Base-by-base conservation (phyloP, 1,284 basidiomycete species). In the Porogramme epimiltina region DNA sequence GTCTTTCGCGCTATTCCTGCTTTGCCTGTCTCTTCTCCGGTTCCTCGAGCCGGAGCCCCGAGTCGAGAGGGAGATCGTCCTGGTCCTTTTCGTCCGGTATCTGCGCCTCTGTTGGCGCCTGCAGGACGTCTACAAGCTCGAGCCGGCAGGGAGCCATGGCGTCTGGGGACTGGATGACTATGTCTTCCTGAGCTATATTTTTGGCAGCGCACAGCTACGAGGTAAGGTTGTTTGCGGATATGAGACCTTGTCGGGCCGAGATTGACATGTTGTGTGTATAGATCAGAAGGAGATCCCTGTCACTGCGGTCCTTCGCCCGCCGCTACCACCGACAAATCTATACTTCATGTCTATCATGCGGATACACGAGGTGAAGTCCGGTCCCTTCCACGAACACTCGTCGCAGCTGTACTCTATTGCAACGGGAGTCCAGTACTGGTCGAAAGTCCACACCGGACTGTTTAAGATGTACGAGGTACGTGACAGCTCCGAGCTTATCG, bases 81-180 rank as follows among this genome's bases (percentile, higher is more conserved):
- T 92, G n/a, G 65, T 66, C 18, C 72, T 92, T 18, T 90, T 91
- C 59, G 69, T 82, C 48, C 80, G 89, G 22, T 99, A 98, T 66
- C 73, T 96, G 41, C 78, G 81, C 36, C 76, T 96, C 23, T 92
- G 88, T 56, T 95, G 93, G 83, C 79, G 80, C 45, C 76, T 98
- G 26, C 97, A 99, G 66, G 89, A 93, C 62, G 82, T 85, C 22
- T 99, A 98, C 68, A 84, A 80, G 41, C 83, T 99, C 6, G 96
- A 99, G 70, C 96, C 97, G 3, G 96, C 96, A 0, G 96, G 96
- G 2, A 95, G 91, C 57, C 97, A 99, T 65, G 96, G 96, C 8
- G 96, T 98, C 0, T 99, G 96, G 96, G 96, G 96, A 0, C 74
- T 99, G 31, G 95, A 99, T 67, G 97, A 99, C 68, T 97, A 90